These are phyloP conservation scores for Limonium bicolor DNA, from an alignment of 148 eudicot genomes.

Conservation along the genomic window DNA sequence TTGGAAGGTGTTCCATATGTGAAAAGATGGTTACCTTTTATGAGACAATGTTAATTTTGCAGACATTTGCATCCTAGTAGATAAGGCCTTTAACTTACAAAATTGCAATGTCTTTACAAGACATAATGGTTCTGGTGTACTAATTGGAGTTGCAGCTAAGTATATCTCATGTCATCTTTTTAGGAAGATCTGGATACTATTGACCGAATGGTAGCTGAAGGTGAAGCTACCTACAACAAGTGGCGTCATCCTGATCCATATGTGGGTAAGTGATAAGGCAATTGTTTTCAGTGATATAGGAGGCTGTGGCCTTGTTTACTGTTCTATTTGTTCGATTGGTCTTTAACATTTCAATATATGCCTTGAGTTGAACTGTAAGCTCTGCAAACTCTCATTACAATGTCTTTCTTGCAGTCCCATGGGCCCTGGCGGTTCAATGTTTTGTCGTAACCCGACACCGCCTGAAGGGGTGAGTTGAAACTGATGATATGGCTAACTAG, in stretches of 20 bases:
- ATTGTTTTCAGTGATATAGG: not conserved
- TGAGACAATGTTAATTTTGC: too few species aligned
- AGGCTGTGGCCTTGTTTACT: not conserved
- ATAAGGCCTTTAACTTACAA: not conserved
- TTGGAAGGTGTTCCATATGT: too few species aligned
- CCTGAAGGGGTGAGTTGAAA: not conserved
- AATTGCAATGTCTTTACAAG: not conserved
- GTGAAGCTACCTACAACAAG: not conserved
- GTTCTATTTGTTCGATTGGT: not conserved
- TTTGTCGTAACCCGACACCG: not conserved
- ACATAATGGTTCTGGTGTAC: too few species aligned
- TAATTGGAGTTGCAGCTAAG: not conserved
- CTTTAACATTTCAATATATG: not conserved
- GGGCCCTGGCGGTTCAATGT: not conserved
- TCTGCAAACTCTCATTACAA: not conserved
- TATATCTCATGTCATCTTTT: conserved; percentile 6
- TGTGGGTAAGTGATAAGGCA: not conserved
- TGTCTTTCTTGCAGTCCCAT: not conserved
- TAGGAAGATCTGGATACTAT: conserved; percentile 2
- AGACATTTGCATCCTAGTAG: too few species aligned
- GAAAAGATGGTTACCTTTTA: too few species aligned
- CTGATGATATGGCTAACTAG: too few species aligned
- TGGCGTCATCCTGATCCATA: not conserved
- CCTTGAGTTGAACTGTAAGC: not conserved
- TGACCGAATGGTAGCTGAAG: not conserved